Evolutionary conservation across 2,329 filamentous ascomycete genomes (phyloP).

Genomic region (Penicillium frequentans): DNA sequence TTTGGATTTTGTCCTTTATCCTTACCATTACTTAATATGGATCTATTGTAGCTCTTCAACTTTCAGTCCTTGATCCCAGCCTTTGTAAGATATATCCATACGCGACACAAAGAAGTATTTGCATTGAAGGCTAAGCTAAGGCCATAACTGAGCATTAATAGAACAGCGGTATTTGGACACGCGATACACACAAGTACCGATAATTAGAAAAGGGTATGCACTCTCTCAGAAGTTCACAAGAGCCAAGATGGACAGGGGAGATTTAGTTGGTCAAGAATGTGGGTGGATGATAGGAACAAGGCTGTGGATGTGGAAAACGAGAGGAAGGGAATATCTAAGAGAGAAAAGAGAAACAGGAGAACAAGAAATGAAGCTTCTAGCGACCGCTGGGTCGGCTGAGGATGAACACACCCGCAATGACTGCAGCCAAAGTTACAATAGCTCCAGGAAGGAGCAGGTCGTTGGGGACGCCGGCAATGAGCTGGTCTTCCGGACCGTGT

Average conservation of each 20-base stretch:
- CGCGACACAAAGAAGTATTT: conserved; percentile 22
- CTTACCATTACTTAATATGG: neutral
- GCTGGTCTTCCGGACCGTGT: conserved; percentile 64
- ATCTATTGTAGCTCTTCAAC: neutral
- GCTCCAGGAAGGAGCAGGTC: conserved; percentile 90
- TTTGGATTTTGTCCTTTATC: neutral
- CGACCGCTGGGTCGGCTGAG: conserved; percentile 67
- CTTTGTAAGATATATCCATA: neutral
- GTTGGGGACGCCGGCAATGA: conserved; percentile 90
- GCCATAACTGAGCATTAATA: conserved; percentile 21
- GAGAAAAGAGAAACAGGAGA: neutral
- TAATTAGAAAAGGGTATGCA: conserved; percentile 27
- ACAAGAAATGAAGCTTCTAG: conserved; percentile 14
- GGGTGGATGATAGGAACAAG: neutral
- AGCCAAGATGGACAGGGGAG: conserved; percentile 3
- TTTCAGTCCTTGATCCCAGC: neutral
- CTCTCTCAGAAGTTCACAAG: conserved; percentile 9
- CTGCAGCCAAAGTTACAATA: conserved; percentile 90
- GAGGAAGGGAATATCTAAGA: conserved; percentile 8
- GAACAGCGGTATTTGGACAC: conserved; percentile 26
- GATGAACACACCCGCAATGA: conserved; percentile 90
- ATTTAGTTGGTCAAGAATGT: neutral
- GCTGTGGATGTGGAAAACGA: conserved; percentile 7
- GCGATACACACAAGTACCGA: conserved; percentile 23
- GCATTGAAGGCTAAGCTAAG: conserved; percentile 26